These are phyloP conservation scores for Anethum foeniculum DNA, from an alignment of 140 eudicot genomes.

Conservation along the genomic window DNA sequence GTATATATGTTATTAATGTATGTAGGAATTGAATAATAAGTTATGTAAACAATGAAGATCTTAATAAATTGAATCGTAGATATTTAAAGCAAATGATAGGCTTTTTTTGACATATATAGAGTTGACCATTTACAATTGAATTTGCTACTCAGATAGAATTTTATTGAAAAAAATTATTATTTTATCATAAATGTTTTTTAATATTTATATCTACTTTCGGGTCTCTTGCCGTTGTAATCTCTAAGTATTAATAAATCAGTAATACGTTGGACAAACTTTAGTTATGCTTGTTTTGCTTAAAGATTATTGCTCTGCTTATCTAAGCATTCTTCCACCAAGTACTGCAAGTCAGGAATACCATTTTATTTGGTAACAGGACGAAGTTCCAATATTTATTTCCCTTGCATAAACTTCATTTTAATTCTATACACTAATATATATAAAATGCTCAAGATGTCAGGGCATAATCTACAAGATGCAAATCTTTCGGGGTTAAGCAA, in stretches of 20 bases:
- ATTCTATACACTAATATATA: neutral
- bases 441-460: conserved; percentile 42
- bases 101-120: neutral
- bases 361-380: neutral
- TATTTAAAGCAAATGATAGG: neutral
- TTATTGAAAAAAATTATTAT: neutral
- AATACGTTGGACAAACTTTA: neutral
- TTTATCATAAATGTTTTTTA: too few species aligned
- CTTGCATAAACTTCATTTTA: neutral
- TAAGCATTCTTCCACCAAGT: neutral
- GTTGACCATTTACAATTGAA: neutral
- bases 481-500: conserved; percentile 35
- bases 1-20: too few species aligned
- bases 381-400: neutral
- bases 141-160: neutral
- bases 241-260: neutral
- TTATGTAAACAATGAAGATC: too few species aligned
- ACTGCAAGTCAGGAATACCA: neutral
- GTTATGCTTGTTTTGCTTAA: neutral
- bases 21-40: neutral
- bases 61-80: neutral
- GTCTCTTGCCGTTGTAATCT: neutral
- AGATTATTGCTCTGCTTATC: neutral
- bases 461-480: conserved; percentile 20
- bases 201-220: neutral